A percentile compares a stretch with the other conserved stretches of the same genome.
Evolutionary conservation across 257 asterid genomes (phyloP).

Genomic region (Paulownia fortunei): DNA sequence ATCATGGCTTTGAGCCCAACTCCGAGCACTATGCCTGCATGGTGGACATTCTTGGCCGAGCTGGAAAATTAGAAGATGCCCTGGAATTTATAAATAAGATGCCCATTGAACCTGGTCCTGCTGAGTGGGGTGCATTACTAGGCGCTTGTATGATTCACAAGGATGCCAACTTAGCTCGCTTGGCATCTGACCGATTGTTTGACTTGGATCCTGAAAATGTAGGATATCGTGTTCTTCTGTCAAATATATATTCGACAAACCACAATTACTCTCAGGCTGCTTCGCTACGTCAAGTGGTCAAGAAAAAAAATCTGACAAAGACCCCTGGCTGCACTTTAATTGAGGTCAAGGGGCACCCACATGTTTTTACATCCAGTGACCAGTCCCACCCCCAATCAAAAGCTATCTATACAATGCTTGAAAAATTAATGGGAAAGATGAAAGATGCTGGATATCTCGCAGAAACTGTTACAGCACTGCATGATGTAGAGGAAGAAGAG

Average conservation of each 20-base stretch:
- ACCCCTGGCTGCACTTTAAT: conserved; percentile 81
- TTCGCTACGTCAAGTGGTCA: conserved; percentile 65
- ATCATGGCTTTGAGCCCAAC: conserved; percentile 62
- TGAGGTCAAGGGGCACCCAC: conserved; percentile 72
- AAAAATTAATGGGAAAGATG: conserved; percentile 54
- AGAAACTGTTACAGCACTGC: conserved; percentile 71
- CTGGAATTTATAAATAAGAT: conserved; percentile 61
- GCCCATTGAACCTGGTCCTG: conserved; percentile 76
- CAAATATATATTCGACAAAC: conserved; percentile 72
- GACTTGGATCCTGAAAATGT: conserved; percentile 75
- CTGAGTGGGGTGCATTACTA: conserved; percentile 87
- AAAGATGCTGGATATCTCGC: conserved; percentile 75
- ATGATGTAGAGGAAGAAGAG: conserved; percentile 95
- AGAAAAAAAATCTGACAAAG: conserved; percentile 59
- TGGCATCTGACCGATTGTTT: conserved; percentile 72
- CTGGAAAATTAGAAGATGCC: conserved; percentile 73
- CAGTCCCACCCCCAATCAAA: conserved; percentile 55
- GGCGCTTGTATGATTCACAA: conserved; percentile 94
- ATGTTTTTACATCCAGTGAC: conserved; percentile 74
- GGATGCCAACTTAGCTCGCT: conserved; percentile 61
- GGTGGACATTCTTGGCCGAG: conserved; percentile 93
- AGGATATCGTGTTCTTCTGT: conserved; percentile 81
- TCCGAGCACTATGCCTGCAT: conserved; percentile 87
- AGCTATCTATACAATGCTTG: conserved; percentile 34
- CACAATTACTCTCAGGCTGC: conserved; percentile 84